Evolutionary conservation across 441 rosid genomes (phyloP).

Genomic region (Mallotus japonicus): DNA sequence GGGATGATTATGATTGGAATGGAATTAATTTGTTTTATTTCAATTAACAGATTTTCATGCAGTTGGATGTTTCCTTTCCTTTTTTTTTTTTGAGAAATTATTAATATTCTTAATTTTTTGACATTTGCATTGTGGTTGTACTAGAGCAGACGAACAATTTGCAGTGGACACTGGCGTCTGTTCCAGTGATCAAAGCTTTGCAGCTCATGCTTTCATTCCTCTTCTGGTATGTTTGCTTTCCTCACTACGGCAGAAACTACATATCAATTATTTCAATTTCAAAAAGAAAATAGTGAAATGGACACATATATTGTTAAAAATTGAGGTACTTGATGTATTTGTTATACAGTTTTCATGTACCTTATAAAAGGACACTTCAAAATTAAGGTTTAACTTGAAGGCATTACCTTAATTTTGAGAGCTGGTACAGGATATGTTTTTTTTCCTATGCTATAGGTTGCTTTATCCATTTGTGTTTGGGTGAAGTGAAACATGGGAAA

Average conservation of each 20-base stretch:
- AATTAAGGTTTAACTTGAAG: background rate
- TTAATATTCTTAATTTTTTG: conserved; percentile 22
- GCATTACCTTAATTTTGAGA: background rate
- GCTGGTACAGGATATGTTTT: background rate
- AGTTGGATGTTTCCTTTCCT: background rate
- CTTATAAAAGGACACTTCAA: background rate
- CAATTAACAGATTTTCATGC: background rate
- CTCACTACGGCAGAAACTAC: background rate
- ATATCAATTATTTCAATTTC: no score
- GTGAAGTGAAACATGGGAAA: background rate
- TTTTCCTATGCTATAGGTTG: background rate
- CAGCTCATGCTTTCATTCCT: conserved; percentile 79
- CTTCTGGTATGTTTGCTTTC: conserved; percentile 58
- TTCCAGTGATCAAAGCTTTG: conserved; percentile 84
- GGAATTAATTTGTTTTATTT: background rate
- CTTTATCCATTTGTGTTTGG: conserved; percentile 1
- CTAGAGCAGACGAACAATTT: conserved; percentile 63
- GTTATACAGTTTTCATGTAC: background rate
- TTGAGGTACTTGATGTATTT: background rate
- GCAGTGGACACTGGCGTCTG: conserved; percentile 81
- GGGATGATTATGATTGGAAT: background rate
- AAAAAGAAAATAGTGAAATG: background rate
- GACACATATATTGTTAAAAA: background rate
- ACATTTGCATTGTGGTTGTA: conserved; percentile 19
- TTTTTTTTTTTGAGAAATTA: conserved; percentile 6